phyloP scores from a whole-genome alignment of 345 rosid genomes.

The Populus deltoides region DNA sequence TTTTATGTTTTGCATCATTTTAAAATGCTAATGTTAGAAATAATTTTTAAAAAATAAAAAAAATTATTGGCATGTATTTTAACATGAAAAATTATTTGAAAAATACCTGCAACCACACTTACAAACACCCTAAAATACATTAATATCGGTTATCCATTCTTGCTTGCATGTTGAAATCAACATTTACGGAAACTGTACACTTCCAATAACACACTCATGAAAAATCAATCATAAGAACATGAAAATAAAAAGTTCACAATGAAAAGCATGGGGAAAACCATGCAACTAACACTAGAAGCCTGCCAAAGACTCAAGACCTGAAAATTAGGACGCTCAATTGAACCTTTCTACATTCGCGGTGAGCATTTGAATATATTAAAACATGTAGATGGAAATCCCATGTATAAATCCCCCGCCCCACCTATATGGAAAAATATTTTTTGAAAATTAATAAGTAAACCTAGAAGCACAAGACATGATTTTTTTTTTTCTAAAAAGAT shows the following conservation, averaged over 20 bases:
- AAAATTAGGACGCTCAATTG: slow-evolving; percentile 22
- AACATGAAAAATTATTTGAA: no score
- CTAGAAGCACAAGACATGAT: slow-evolving; percentile 18
- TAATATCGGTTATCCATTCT: no score
- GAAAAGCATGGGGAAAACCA: background rate
- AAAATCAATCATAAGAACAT: background rate
- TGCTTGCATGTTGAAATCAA: background rate
- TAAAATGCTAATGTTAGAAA: no score
- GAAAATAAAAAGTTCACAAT: background rate
- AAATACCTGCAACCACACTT: no score
- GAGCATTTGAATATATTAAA: slow-evolving; percentile 20
- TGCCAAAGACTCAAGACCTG: background rate
- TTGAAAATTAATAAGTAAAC: slow-evolving; percentile 16
- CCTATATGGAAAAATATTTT: slow-evolving; percentile 29
- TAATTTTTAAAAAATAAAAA: no score
- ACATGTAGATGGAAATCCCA: slow-evolving; percentile 28
- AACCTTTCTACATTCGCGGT: slow-evolving; percentile 23
- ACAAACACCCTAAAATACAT: no score
- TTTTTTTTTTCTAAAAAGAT: slow-evolving; percentile 21
- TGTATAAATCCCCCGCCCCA: slow-evolving; percentile 17
- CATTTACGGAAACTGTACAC: background rate
- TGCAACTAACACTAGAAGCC: background rate
- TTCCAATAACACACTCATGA: background rate
- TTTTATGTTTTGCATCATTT: no score
- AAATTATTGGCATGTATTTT: no score